Conservation (phyloP, 1,284 basidiomycete genomes). For the Rhodotorula sp. region DNA sequence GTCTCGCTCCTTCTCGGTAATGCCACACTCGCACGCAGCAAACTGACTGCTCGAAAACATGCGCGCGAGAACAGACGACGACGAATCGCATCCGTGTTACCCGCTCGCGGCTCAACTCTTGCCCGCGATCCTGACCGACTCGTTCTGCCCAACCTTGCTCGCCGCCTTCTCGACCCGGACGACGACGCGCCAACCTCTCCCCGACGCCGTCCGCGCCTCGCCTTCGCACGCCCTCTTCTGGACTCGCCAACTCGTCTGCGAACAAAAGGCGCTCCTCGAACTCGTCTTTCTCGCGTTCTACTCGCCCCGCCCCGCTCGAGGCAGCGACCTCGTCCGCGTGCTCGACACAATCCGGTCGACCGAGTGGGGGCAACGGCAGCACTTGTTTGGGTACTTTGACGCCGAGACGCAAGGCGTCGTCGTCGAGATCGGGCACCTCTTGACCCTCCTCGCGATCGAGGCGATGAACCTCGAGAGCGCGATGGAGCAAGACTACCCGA, state of each 20-base stretch:
- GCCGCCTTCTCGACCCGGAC: conserved; percentile 55
- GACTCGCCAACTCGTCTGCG: conserved; percentile 74
- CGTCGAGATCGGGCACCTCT: conserved; percentile 67
- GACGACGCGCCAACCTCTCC: conserved; percentile 56
- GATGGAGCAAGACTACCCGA: conserved; percentile 56
- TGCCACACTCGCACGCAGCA: too few species aligned
- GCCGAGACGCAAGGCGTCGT: conserved; percentile 66
- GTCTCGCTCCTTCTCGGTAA: neutral
- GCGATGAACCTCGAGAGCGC: conserved; percentile 75
- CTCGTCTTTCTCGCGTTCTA: conserved; percentile 75
- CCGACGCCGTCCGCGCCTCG: conserved; percentile 57
- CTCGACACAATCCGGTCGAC: conserved; percentile 66
- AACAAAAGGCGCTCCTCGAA: conserved; percentile 77
- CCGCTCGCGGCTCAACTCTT: conserved; percentile 60
- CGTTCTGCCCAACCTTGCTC: conserved; percentile 62
- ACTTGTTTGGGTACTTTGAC: conserved; percentile 62
- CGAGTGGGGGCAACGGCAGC: conserved; percentile 66
- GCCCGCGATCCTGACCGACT: conserved; percentile 61
- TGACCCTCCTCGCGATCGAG: conserved; percentile 75
- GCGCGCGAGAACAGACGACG: conserved; percentile 17
- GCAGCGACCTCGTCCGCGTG: conserved; percentile 62
- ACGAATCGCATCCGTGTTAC: conserved; percentile 55
- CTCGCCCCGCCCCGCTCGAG: conserved; percentile 67
- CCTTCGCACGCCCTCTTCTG: conserved; percentile 65
- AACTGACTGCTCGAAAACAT: too few species aligned